Conservation (phyloP, 176 grass and related monocot genomes). For the Musa beccarii region DNA sequence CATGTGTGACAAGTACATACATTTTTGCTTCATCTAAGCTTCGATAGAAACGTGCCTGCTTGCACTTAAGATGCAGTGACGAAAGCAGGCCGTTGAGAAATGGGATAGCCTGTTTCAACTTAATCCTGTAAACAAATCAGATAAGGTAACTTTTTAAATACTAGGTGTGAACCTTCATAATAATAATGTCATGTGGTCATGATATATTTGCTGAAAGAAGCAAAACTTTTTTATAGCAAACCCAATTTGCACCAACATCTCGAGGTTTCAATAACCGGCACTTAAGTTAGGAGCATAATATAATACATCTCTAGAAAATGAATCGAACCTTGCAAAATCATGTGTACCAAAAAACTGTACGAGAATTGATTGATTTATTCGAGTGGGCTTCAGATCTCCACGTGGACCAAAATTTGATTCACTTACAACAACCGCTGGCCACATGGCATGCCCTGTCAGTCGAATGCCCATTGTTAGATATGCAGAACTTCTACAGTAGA, state of each 20-base stretch:
- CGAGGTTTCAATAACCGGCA: background rate
- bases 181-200: too few species aligned
- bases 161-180: too few species aligned
- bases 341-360: constrained; percentile 98
- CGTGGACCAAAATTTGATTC: constrained; percentile 61
- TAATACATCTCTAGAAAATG: constrained; percentile 25
- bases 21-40: constrained; percentile 97
- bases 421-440: constrained; percentile 84
- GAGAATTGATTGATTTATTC: constrained; percentile 55
- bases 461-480: constrained; percentile 20
- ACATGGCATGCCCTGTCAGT: constrained; percentile 94
- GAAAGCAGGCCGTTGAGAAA: constrained; percentile 90
- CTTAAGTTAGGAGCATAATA: background rate
- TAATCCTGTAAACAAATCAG: constrained; percentile 63
- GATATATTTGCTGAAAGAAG: background rate
- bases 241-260: background rate
- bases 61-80: constrained; percentile 95
- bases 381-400: constrained; percentile 49
- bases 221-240: background rate
- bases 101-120: constrained; percentile 61
- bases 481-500: constrained; percentile 1
- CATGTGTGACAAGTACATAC: constrained; percentile 29
- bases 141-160: constrained; percentile 4
- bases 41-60: constrained; percentile 67
- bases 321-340: constrained; percentile 91